Conservation (phyloP, 208 protist species). For the Angomonas ambiguus region DNA sequence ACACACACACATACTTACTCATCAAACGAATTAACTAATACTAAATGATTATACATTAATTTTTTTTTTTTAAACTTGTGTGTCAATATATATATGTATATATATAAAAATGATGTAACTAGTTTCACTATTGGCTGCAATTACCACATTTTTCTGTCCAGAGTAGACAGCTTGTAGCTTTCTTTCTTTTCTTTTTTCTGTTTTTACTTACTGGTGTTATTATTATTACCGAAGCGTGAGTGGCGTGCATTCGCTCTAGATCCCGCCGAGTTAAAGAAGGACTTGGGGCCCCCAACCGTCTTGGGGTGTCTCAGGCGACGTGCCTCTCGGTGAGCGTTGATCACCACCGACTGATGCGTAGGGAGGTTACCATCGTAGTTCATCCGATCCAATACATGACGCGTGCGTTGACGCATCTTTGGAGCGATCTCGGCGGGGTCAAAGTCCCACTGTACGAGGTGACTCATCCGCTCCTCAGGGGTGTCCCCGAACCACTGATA, state of each 20-base stretch:
- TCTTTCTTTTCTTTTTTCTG: background rate
- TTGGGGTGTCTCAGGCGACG: conserved; percentile 55
- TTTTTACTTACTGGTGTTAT: no score
- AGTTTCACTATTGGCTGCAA: no score
- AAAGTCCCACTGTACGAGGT: conserved; percentile 85
- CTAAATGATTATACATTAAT: background rate
- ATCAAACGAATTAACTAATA: background rate
- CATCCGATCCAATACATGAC: conserved; percentile 76
- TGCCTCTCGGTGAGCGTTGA: conserved; percentile 69
- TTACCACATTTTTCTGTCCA: no score
- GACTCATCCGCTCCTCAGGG: conserved; percentile 76
- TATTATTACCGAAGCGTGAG: conserved; percentile 37
- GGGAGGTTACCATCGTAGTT: conserved; percentile 87
- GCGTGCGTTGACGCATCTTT: conserved; percentile 48
- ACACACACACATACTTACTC: background rate
- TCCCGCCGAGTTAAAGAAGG: conserved; percentile 84
- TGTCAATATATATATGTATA: background rate
- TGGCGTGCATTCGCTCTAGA: conserved; percentile 72
- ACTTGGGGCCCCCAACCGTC: conserved; percentile 38
- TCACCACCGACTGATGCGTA: conserved; percentile 63
- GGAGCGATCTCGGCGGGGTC: conserved; percentile 54
- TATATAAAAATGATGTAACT: no score
- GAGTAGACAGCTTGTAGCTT: no score
- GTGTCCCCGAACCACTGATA: conserved; percentile 92
- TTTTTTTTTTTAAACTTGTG: background rate